Evolutionary conservation across 495 filamentous ascomycete species (phyloP).

Genomic region (Talaromyces liani): DNA sequence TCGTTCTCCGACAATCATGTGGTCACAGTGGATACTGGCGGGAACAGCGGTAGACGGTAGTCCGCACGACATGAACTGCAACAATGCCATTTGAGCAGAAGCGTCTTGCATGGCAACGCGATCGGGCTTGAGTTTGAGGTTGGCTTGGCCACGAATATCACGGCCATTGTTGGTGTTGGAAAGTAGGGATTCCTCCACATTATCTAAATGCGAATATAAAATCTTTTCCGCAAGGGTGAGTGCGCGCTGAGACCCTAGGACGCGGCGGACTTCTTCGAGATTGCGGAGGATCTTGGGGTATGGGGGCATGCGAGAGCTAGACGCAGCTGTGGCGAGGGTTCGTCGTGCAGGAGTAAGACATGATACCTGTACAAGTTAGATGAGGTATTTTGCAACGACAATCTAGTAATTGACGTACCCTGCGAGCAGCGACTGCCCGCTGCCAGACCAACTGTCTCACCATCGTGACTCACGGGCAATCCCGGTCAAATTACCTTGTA

Average conservation of each 20-base stretch:
- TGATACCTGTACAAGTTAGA: background rate
- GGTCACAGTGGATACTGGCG: constrained; percentile 97
- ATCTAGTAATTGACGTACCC: constrained; percentile 16
- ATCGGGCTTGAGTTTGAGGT: constrained; percentile 96
- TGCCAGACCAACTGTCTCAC: constrained; percentile 29
- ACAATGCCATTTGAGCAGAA: constrained; percentile 92
- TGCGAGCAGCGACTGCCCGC: constrained; percentile 23
- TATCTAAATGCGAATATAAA: constrained; percentile 89
- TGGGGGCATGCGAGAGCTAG: constrained; percentile 48
- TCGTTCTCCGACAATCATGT: constrained; percentile 92
- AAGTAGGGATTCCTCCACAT: constrained; percentile 75
- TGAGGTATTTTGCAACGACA: background rate
- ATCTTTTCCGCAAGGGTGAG: constrained; percentile 96
- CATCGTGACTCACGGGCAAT: constrained; percentile 16
- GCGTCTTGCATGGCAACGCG: constrained; percentile 99
- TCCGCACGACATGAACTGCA: constrained; percentile 98
- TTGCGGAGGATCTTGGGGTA: constrained; percentile 54
- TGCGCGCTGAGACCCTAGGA: constrained; percentile 56
- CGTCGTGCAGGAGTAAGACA: constrained; percentile 9
- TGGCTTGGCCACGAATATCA: constrained; percentile 76
- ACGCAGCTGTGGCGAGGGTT: constrained; percentile 25
- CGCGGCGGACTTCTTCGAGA: constrained; percentile 58
- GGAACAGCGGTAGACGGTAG: constrained; percentile 89
- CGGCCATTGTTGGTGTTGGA: constrained; percentile 73
- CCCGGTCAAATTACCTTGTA: background rate